These are phyloP conservation scores for Westerdykella ornata DNA, from an alignment of 2,329 filamentous ascomycete species.

Conservation along the genomic window DNA sequence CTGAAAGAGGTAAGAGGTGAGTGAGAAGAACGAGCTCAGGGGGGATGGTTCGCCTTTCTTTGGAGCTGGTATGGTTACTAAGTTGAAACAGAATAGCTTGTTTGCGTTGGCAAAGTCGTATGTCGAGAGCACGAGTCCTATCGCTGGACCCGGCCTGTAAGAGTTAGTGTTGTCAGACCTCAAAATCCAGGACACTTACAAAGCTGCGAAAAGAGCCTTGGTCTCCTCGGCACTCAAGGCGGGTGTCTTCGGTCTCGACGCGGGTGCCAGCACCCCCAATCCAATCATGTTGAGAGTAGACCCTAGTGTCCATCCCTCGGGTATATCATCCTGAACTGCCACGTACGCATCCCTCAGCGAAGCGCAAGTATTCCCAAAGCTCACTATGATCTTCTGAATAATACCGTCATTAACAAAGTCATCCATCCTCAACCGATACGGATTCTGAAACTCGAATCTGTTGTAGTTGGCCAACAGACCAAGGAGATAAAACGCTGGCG, in stretches of 20 bases:
- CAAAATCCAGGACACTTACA: conserved; percentile 51
- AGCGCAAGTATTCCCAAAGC: conserved; percentile 66
- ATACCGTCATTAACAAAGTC: conserved; percentile 91
- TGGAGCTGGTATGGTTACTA: conserved; percentile 60
- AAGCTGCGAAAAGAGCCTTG: conserved; percentile 69
- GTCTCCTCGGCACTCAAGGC: conserved; percentile 70
- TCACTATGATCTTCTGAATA: conserved; percentile 73
- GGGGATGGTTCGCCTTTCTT: conserved; percentile 62
- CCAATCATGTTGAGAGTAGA: conserved; percentile 79
- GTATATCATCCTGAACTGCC: conserved; percentile 79
- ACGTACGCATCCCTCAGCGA: conserved; percentile 68
- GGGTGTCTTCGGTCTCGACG: conserved; percentile 53
- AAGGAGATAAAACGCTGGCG: conserved; percentile 73
- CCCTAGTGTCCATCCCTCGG: conserved; percentile 80
- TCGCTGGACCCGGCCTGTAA: conserved; percentile 66
- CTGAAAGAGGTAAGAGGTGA: conserved; percentile 87
- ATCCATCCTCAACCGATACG: conserved; percentile 82
- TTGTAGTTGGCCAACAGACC: conserved; percentile 95
- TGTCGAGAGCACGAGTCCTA: conserved; percentile 71
- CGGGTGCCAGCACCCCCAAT: conserved; percentile 66
- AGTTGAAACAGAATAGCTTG: conserved; percentile 84
- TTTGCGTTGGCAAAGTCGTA: conserved; percentile 95
- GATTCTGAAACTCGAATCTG: conserved; percentile 98
- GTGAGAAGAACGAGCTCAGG: conserved; percentile 74
- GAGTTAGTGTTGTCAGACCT: conserved; percentile 6